Percentiles rank a stretch among this genome's conserved stretches.
phyloP scores from a whole-genome alignment of 495 filamentous ascomycete genomes.

The Annulohypoxylon moriforme region DNA sequence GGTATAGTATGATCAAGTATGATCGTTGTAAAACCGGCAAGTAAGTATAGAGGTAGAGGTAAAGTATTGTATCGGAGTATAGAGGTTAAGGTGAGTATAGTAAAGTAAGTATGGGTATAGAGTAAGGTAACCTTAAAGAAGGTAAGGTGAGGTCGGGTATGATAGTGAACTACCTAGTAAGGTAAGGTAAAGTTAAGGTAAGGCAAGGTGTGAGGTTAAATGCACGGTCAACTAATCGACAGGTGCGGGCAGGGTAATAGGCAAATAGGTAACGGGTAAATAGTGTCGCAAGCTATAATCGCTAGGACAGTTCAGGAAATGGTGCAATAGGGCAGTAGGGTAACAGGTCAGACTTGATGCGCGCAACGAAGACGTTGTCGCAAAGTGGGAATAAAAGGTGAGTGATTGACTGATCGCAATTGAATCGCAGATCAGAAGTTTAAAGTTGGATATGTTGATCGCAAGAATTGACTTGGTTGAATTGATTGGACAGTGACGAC shows the following conservation, averaged over 20 bases:
- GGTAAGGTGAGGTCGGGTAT: background rate
- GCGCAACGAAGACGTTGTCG: background rate
- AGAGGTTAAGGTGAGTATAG: background rate
- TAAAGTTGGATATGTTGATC: slow-evolving; percentile 16
- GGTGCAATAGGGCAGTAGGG: no score
- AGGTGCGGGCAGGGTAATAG: background rate
- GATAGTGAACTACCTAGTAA: background rate
- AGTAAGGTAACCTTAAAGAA: background rate
- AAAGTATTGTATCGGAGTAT: slow-evolving; percentile 3
- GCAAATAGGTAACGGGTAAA: background rate
- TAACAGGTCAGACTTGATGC: background rate
- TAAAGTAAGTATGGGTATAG: background rate
- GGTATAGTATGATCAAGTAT: background rate
- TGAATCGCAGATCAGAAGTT: background rate
- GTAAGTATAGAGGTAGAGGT: slow-evolving; percentile 1
- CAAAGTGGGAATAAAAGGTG: background rate
- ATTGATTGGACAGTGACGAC: slow-evolving; percentile 15
- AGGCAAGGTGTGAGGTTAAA: background rate
- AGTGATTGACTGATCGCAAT: background rate
- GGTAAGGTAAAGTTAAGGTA: background rate
- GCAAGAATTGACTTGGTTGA: slow-evolving; percentile 16
- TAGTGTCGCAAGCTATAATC: background rate
- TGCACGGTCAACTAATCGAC: no score
- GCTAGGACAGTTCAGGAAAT: no score
- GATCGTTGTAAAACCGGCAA: background rate